Percentiles rank a stretch among this genome's conserved stretches.
phyloP scores from a whole-genome alignment of 1,139 yeast genomes.

The Kazachstania sp. region DNA sequence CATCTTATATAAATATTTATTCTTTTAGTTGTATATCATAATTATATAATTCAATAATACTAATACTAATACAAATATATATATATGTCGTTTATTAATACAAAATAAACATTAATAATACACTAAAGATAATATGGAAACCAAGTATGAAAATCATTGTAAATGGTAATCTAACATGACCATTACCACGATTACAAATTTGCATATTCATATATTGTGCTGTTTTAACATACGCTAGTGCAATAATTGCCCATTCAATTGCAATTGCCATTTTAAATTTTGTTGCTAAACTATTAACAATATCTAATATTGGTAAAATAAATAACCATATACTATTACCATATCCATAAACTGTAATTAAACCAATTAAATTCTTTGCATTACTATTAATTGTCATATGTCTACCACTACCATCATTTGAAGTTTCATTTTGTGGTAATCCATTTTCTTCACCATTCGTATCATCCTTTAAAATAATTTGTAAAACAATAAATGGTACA shows the following conservation, averaged over 20 bases:
- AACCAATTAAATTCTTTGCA: slow-evolving; percentile 10
- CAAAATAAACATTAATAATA: slow-evolving; percentile 15
- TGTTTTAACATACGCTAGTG: slow-evolving; percentile 12
- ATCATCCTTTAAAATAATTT: slow-evolving; percentile 13
- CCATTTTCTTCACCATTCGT: neutral
- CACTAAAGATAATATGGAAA: slow-evolving; percentile 16
- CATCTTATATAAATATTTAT: no score
- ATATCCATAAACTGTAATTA: slow-evolving; percentile 25
- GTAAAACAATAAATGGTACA: slow-evolving; percentile 19
- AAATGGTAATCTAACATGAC: slow-evolving; percentile 6
- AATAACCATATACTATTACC: slow-evolving; percentile 26
- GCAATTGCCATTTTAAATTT: neutral
- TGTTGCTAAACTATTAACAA: slow-evolving; percentile 8
- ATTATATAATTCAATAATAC: neutral
- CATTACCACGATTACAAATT: slow-evolving; percentile 1
- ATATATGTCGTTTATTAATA: slow-evolving; percentile 14
- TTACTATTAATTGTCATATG: slow-evolving; percentile 5
- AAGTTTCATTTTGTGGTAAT: neutral
- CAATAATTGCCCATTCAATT: slow-evolving; percentile 10
- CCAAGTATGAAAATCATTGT: slow-evolving; percentile 9
- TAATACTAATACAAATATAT: slow-evolving; percentile 12
- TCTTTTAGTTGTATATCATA: slow-evolving; percentile 1
- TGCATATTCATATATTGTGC: slow-evolving; percentile 5
- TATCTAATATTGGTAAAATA: slow-evolving; percentile 14
- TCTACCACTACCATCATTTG: neutral